Evolutionary conservation across 1,284 basidiomycete species (phyloP), one percentile per base, ranked within the genome.

Genomic region (Rhodotorula glutinis): DNA sequence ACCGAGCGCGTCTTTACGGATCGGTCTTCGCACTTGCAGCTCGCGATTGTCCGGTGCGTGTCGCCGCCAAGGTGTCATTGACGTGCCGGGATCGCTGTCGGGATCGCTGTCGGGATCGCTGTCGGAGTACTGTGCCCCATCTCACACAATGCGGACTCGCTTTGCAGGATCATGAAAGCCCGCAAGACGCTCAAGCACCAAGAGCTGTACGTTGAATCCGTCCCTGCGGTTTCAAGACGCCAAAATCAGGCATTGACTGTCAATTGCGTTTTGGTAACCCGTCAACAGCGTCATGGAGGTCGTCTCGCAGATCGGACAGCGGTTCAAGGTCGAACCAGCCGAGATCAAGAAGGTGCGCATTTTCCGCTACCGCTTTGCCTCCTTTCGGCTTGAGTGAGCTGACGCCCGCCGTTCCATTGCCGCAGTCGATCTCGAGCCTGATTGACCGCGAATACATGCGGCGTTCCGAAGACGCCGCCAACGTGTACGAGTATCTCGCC

Each of bases 391-490:
- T 17, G 16, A 17, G 41, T 25, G 14, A 19, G 11, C 55, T 53
- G 10, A 53, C 41, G 17, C 3, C 17, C 23, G 40, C 16, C 33
- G 4, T 25, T 16, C 4, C 25, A 2, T 7, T 1, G 30, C 19
- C n/a, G 53, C 62, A 73, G 72, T 65, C 91, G 61, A 86, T 96
- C 70, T 88, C 88, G 74, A 84, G 83, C 59, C 78, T 95, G 69
- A 91, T 94, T 60, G 91, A 93, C 73, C 82, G 85, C 73, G 93
- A 95, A 77, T 96, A 93, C 80, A 77, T 96, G 78, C 84, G 84
- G 78, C 82, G 92, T 58, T 88, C 88, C 75, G 84, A 87, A 25
- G 82, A 84, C 38, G 88, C 91, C 75, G 85, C 82, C 79, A 86
- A 86, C 71, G 79, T 84, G 75, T 88, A 90, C 72, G 79, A 86